These are phyloP conservation scores for Penicillium odoratum DNA, from an alignment of 495 filamentous ascomycete species.

Conservation along the genomic window DNA sequence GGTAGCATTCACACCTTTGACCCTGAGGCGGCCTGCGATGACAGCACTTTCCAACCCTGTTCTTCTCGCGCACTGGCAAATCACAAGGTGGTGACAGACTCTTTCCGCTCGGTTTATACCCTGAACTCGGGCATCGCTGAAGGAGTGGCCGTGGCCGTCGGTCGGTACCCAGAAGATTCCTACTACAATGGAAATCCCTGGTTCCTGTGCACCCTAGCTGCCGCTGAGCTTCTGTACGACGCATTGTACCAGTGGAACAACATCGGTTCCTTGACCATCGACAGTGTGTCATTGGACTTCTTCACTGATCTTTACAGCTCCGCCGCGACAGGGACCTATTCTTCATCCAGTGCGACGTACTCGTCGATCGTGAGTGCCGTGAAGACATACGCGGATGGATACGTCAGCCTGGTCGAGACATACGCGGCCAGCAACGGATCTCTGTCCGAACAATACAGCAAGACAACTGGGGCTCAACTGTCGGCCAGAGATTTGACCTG, in stretches of 20 bases:
- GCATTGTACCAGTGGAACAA: slow-evolving; percentile 60
- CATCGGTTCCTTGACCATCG: slow-evolving; percentile 52
- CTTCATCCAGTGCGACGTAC: slow-evolving; percentile 46
- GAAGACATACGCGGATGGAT: slow-evolving; percentile 64
- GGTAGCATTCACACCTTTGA: slow-evolving; percentile 66
- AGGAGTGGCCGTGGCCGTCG: slow-evolving; percentile 58
- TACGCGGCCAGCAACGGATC: slow-evolving; percentile 51
- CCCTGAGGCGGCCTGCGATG: slow-evolving; percentile 51
- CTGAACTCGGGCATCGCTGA: slow-evolving; percentile 52
- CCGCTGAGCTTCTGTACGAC: slow-evolving; percentile 66
- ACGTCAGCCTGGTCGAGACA: slow-evolving; percentile 52
- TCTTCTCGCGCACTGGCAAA: slow-evolving; percentile 62
- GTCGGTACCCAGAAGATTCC: slow-evolving; percentile 67
- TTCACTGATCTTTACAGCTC: slow-evolving; percentile 53
- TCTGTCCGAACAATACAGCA: slow-evolving; percentile 61
- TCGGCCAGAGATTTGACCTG: slow-evolving; percentile 57
- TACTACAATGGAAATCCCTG: slow-evolving; percentile 72
- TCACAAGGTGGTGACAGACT: slow-evolving; percentile 63
- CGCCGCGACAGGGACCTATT: slow-evolving; percentile 53
- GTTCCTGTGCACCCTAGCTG: slow-evolving; percentile 65
- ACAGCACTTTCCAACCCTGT: slow-evolving; percentile 60
- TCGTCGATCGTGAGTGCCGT: slow-evolving; percentile 53
- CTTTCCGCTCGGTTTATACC: slow-evolving; percentile 57
- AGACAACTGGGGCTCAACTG: slow-evolving; percentile 47
- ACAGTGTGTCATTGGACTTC: slow-evolving; percentile 53